Evolutionary conservation across 179 eudicot species (phyloP).

Genomic region (Camellia oleifera): DNA sequence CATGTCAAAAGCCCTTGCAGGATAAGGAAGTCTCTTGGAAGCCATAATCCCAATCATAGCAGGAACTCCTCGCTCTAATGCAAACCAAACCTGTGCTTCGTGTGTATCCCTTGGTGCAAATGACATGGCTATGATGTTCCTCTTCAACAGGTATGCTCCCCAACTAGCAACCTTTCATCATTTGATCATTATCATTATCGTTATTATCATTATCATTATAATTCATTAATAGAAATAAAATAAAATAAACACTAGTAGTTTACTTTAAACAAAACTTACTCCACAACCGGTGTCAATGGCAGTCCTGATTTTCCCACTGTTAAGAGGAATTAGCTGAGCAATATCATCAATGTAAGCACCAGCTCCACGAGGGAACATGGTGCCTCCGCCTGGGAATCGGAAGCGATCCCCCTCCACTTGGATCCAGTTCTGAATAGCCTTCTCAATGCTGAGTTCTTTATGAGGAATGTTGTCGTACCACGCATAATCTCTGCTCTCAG

Average conservation of each 20-base stretch:
- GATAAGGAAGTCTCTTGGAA: constrained; percentile 80
- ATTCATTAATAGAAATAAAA: neutral
- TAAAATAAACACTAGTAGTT: neutral
- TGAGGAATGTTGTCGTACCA: constrained; percentile 93
- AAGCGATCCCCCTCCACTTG: constrained; percentile 88
- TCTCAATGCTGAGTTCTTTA: constrained; percentile 88
- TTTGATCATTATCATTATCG: too few species aligned
- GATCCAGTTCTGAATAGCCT: constrained; percentile 90
- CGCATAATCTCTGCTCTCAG: constrained; percentile 79
- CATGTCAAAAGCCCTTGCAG: constrained; percentile 91
- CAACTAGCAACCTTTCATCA: constrained; percentile 73
- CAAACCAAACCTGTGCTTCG: constrained; percentile 94
- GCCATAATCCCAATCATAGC: constrained; percentile 87
- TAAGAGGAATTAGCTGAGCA: constrained; percentile 60
- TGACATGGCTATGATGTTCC: constrained; percentile 78
- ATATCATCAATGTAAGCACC: constrained; percentile 92
- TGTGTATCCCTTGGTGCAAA: constrained; percentile 95
- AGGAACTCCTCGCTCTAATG: constrained; percentile 90
- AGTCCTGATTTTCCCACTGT: constrained; percentile 60
- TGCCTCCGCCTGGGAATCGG: constrained; percentile 90
- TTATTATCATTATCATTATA: too few species aligned
- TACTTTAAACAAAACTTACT: constrained; percentile 29
- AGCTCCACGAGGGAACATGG: constrained; percentile 91
- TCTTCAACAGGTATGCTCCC: constrained; percentile 85
- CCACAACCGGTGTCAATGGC: constrained; percentile 96